Evolutionary conservation across 164 flowering plant species (phyloP), one percentile per base, ranked within the genome.

Genomic region (Magnolia kwangsiensis): DNA sequence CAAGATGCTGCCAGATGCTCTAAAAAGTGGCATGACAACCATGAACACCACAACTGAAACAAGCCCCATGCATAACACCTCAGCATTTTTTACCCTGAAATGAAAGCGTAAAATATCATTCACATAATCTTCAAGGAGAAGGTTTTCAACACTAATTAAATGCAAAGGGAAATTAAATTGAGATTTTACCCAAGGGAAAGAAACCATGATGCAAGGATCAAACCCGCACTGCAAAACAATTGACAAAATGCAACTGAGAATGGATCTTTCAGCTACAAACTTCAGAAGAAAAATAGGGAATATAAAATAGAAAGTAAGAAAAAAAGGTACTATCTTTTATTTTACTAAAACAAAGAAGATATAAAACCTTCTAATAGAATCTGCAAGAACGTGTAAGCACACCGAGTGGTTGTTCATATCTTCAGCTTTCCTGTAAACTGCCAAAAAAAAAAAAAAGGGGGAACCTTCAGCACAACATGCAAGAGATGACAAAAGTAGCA

Each of bases 371-470:
- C 98, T 91, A 73, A 96, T 93, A 67, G 98, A 96, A 88, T 96
- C 99, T 74, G 99, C 98, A 76, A 96, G 88, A 81, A 96, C 99
- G 83, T 96, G 99, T 80, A 96, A 78, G 87, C 92, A 96, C 80
- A 96, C 93, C 0, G 99, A 92, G 82, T 96, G 99, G 80, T 90
- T 82, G 77, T 96, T 96, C 96, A 94, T 92, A 83, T 96, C 99
- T 86, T 96, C 99, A 69, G 99, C 91, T 73, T 88, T 94, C 83
- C 98, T 86, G 86, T 96, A 96, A 6, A 85, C 98, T 96, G 89
- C 83, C 84, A 71, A 64, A 9, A 77, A 24, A 24, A 24, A 24
- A 24, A 24, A 24, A 24, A 1, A 24, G 1, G 1, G 1, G 1
- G 27, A 23, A 75, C n/a, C 74, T 37, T 59, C 75, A 78, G 67